phyloP scores from a whole-genome alignment of 139 green algal genomes.

The Chlorella sp. region DNA sequence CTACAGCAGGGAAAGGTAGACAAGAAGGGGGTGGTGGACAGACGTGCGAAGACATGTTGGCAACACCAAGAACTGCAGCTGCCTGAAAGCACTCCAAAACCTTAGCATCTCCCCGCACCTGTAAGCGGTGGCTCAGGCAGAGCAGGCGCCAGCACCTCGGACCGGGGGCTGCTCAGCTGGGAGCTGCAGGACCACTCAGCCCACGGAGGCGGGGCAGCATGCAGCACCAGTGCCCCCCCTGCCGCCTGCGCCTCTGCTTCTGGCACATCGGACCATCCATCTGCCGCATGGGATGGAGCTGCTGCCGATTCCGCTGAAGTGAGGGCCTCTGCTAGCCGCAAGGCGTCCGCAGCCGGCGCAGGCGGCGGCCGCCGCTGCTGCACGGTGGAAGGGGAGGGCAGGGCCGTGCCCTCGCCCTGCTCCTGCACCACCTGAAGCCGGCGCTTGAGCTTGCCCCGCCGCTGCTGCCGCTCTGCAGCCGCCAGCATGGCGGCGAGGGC shows the following conservation, averaged over 20 bases:
- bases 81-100: neutral
- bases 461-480: neutral
- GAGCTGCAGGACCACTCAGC: conserved; percentile 22
- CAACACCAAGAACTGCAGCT: too few species aligned
- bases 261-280: neutral
- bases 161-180: neutral
- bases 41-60: too few species aligned
- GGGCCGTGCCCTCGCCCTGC: neutral
- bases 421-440: conserved; percentile 12
- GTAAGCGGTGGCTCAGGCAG: conserved; percentile 6
- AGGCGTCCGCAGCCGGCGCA: too few species aligned
- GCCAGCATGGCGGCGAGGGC: neutral
- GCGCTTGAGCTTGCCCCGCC: conserved; percentile 16
- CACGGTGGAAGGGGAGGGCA: neutral
- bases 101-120: neutral
- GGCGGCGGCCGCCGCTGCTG: conserved; percentile 26
- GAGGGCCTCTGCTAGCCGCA: neutral
- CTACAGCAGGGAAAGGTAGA: too few species aligned
- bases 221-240: neutral
- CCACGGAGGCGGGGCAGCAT: neutral
- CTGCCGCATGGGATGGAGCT: neutral
- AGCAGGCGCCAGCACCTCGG: too few species aligned
- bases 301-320: neutral
- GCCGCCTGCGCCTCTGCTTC: neutral
- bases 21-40: too few species aligned